Evolutionary conservation across 139 green algal species (phyloP).

Genomic region (Chlamydomonas schloesseri): DNA sequence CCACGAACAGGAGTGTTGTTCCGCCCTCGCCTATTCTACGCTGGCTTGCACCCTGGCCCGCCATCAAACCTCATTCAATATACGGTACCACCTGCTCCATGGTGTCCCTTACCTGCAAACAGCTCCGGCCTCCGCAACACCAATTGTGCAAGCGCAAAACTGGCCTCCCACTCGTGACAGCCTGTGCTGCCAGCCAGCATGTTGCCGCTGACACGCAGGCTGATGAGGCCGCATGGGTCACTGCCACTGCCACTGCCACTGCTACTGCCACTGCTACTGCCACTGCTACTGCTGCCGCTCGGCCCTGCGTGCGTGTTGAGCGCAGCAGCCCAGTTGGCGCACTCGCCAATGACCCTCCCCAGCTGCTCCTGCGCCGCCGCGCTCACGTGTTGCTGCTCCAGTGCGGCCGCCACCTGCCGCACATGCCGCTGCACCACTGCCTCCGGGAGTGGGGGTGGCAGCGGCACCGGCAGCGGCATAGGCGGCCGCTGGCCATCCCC

Average conservation of each 20-base stretch:
- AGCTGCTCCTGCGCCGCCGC: background rate
- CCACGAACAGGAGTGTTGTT: too few species aligned
- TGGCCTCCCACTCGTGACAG: conserved; percentile 84
- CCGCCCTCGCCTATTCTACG: too few species aligned
- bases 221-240: conserved; percentile 56
- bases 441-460: background rate
- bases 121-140: conserved; percentile 66
- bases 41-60: too few species aligned
- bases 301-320: too few species aligned
- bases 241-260: background rate
- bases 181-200: conserved; percentile 81
- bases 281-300: too few species aligned
- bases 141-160: conserved; percentile 77
- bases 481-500: background rate
- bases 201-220: conserved; percentile 63
- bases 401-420: background rate
- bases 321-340: too few species aligned
- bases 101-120: conserved; percentile 62
- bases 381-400: background rate
- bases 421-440: conserved; percentile 5
- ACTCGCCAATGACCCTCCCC: too few species aligned
- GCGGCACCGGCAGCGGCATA: background rate
- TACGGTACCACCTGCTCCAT: too few species aligned
- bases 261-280: background rate
- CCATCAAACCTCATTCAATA: too few species aligned